Evolutionary conservation across 129 eudicot genomes (phyloP).

Genomic region (Pittosporum tobira): DNA sequence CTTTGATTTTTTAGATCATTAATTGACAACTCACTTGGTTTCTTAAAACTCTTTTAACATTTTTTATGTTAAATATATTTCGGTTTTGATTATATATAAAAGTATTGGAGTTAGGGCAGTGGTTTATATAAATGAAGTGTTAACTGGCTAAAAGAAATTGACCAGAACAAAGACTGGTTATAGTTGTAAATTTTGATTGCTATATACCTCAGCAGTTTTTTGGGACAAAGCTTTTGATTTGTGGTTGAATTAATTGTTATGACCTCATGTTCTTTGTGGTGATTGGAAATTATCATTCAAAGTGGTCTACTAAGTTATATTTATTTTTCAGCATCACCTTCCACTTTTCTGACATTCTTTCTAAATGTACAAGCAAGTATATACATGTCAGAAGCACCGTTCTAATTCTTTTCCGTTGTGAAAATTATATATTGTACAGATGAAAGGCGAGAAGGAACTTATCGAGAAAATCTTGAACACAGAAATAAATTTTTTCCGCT

Average conservation of each 20-base stretch:
- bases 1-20: neutral
- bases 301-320: neutral
- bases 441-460: slow-evolving; percentile 92
- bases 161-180: neutral
- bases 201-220: neutral
- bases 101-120: too few species aligned
- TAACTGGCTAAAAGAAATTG: neutral
- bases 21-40: neutral
- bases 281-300: neutral
- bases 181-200: neutral
- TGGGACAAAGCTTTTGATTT: too few species aligned
- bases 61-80: neutral
- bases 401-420: neutral
- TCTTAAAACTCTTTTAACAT: neutral
- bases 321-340: neutral
- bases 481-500: slow-evolving; percentile 76
- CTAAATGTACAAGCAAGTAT: too few species aligned
- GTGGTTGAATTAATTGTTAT: too few species aligned
- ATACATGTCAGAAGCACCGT: neutral
- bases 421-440: slow-evolving; percentile 31
- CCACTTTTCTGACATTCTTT: neutral
- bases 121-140: too few species aligned
- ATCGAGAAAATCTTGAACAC: slow-evolving; percentile 87
- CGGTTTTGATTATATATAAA: too few species aligned
- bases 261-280: neutral